Evolutionary conservation across 192 early-diverging fungal genomes (phyloP), one percentile per base, ranked within the genome.

Genomic region (Linnemannia elongata): DNA sequence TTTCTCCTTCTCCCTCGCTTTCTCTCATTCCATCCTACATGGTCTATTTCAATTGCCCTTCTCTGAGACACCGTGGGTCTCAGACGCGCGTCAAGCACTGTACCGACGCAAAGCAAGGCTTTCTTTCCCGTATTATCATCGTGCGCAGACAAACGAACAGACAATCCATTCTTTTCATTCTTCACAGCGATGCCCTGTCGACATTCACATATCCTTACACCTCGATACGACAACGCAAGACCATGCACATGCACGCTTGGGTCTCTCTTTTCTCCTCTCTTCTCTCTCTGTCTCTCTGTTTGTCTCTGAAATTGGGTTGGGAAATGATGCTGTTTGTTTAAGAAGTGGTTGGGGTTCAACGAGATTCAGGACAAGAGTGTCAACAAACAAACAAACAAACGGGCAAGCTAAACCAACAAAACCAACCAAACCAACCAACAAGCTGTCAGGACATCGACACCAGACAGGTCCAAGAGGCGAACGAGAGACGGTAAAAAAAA

Each of bases 161-260:
- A 66, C 30, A 49, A 35, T 20, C 49, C 6, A 6, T 52, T 52
- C 49, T 4, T 52, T 66, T 66, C 60, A 35, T 66, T 12, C n/a
- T 66, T 66, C 9, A 45, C 44, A 12, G 35, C 9, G 24, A 66
- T 15, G 24, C 4, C 2, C 52, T 20, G 0, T 24, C n/a, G 55
- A 66, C 60, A 66, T 9, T 2, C 55, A 27, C 55, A n/a, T 0
- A n/a, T n/a, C n/a, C n/a, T n/a, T n/a, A 7, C 22, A 66, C 60
- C 7, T 1, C 8, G 0, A 66, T 18, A 18, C 49, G 49, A 22
- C 49, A 52, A 52, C 49, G 49, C 52, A 55, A 38, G 74, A 20
- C 33, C 52, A 42, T 42, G 38, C 52, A 45, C 42, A 75, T 75
- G 74, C 52, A 75, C 74, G 74, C 74, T 55, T n/a, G 49, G 74